phyloP scores from a whole-genome alignment of 495 filamentous ascomycete genomes.

The Penicillium samsonianum region DNA sequence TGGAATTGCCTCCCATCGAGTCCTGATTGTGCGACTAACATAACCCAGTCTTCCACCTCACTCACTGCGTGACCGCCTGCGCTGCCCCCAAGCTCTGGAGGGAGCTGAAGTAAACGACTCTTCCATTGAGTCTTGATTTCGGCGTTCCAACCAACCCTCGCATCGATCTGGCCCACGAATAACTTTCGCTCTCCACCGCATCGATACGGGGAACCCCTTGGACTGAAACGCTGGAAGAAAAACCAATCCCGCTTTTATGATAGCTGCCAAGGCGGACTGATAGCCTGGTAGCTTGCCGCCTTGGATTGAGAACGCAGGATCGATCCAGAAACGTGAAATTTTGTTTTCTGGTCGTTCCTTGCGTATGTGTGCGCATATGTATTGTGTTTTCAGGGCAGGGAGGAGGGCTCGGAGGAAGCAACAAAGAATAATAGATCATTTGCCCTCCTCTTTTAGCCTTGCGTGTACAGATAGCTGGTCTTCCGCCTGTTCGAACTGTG shows the following conservation, averaged over 20 bases:
- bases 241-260: conserved; percentile 24
- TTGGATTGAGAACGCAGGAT: conserved; percentile 29
- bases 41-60: conserved; percentile 93
- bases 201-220: conserved; percentile 14
- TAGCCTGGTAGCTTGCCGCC: conserved; percentile 28
- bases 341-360: conserved; percentile 14
- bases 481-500: conserved; percentile 46
- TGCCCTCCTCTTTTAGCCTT: conserved; percentile 33
- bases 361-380: conserved; percentile 27
- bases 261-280: conserved; percentile 18
- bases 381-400: conserved; percentile 34
- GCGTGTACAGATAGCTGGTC: conserved; percentile 56
- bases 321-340: conserved; percentile 8
- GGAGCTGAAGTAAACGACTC: conserved; percentile 73
- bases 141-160: conserved; percentile 13
- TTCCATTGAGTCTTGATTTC: conserved; percentile 14
- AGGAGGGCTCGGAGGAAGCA: conserved; percentile 23
- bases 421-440: conserved; percentile 32
- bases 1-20: background rate
- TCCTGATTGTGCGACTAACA: conserved; percentile 13
- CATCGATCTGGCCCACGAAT: conserved; percentile 14
- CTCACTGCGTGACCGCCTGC: conserved; percentile 87
- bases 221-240: conserved; percentile 17
- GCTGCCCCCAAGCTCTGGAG: conserved; percentile 95
- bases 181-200: conserved; percentile 1